Base-by-base conservation (phyloP, 768 basidiomycete genomes). In the Xerocomellus intermedius region DNA sequence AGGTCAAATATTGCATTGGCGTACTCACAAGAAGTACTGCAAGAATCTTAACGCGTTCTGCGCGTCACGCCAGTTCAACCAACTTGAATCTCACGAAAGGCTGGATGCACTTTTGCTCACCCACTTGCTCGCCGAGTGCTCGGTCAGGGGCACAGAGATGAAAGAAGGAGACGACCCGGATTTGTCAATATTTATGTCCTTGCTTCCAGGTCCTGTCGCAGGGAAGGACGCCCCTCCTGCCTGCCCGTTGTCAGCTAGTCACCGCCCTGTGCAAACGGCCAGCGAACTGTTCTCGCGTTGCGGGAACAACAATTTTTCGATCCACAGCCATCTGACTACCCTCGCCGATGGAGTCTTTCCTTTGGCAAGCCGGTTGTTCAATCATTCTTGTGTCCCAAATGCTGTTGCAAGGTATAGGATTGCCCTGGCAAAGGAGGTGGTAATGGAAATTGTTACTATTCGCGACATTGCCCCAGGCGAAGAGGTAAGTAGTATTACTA, bases 361-460 rank as follows among this genome's bases (percentile, higher is more conserved):
- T 8, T 68, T 82, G 10, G 85, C 91, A 2, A 92, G 91, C 63
- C 78, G 89, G n/a, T 65, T 82, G 13, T 90, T 92, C 74, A 93
- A 93, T 64, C 91, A 93, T 64, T 89, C 87, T 5, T 93, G 91
- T 68, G 61, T 79, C 17, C 89, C 91, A 2, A 91, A 89, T 59
- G 86, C 87, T 16, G 81, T 79, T 24, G 75, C 82, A 32, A 86
- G 82, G 65, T 89, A 87, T 62, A 64, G 70, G 42, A 70, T 89
- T 16, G 63, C 58, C 22, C 65, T 60, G 2, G 69, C 64, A 8
- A 61, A 73, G 39, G 61, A 69, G 4, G 78, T 82, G 3, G 57
- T 58, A 13, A 87, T 92, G 85, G 79, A 88, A 57, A 73, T 91
- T 4, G 75, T 88, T 9, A 81, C 86, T 2, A 74, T 93, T 50